Evolutionary conservation across 1,284 basidiomycete species (phyloP).

Genomic region (Phellopilus nigrolimitatus): DNA sequence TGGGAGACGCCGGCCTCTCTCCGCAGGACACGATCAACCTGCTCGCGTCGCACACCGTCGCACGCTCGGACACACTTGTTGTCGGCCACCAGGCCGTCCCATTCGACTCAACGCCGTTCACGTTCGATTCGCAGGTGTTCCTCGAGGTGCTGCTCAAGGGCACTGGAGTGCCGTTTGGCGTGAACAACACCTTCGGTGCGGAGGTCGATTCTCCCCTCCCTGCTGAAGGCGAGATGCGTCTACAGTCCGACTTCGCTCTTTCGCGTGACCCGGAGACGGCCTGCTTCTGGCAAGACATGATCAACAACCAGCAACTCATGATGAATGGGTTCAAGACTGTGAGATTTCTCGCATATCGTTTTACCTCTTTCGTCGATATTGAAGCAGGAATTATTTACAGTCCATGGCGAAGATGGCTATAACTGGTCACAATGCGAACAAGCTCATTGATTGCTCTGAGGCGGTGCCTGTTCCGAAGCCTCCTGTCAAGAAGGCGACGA

Average conservation of each 20-base stretch:
- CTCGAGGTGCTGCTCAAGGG: conserved; percentile 20
- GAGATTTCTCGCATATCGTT: no score
- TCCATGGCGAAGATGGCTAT: conserved; percentile 31
- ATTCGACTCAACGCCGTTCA: conserved; percentile 20
- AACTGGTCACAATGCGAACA: conserved; percentile 27
- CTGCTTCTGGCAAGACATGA: conserved; percentile 37
- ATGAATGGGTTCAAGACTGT: conserved; percentile 27
- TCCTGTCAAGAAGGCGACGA: not conserved
- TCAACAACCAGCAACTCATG: conserved; percentile 32
- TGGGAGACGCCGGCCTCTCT: conserved; percentile 17
- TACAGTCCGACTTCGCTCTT: conserved; percentile 27
- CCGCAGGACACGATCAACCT: conserved; percentile 17
- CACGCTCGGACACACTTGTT: conserved; percentile 16
- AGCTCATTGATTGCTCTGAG: conserved; percentile 21
- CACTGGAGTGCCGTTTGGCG: conserved; percentile 10
- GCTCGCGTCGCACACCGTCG: conserved; percentile 18
- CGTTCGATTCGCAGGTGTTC: conserved; percentile 19
- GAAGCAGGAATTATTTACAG: no score
- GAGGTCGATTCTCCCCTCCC: conserved; percentile 15
- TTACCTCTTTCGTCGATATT: no score
- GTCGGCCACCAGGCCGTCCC: conserved; percentile 16
- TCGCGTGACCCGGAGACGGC: conserved; percentile 29
- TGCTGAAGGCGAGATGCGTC: conserved; percentile 31
- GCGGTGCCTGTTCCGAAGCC: conserved; percentile 15
- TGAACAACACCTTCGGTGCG: conserved; percentile 12